These are phyloP conservation scores for Mycena metata DNA, from an alignment of 768 basidiomycete species.

Conservation along the genomic window DNA sequence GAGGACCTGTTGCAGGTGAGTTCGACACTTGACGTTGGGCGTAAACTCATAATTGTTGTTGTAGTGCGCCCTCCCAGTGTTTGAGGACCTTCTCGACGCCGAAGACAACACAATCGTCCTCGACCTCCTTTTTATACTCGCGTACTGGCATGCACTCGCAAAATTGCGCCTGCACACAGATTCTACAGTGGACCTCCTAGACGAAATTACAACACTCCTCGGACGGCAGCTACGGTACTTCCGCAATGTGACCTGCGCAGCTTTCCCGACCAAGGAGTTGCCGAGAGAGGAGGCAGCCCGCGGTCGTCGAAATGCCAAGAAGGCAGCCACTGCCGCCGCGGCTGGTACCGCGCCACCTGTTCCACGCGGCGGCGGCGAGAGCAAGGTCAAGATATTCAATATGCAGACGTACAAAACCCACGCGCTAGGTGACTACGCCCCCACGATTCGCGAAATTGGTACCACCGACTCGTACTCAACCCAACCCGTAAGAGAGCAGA, in stretches of 20 bases:
- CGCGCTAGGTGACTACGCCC: slow-evolving; percentile 46
- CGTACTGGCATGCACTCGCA: slow-evolving; percentile 51
- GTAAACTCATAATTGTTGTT: too few species aligned
- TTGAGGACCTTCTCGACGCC: slow-evolving; percentile 50
- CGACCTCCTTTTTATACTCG: slow-evolving; percentile 45
- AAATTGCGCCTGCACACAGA: slow-evolving; percentile 51
- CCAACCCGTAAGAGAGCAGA: slow-evolving; percentile 42
- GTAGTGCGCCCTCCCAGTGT: slow-evolving; percentile 54
- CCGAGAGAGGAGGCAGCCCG: slow-evolving; percentile 47
- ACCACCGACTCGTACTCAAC: slow-evolving; percentile 51
- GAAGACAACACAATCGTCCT: slow-evolving; percentile 40
- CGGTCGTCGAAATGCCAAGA: slow-evolving; percentile 28
- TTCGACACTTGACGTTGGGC: background rate
- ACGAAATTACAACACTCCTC: slow-evolving; percentile 39
- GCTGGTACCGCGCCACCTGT: slow-evolving; percentile 2
- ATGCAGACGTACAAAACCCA: slow-evolving; percentile 42
- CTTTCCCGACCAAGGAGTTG: slow-evolving; percentile 48
- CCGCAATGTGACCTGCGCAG: slow-evolving; percentile 34
- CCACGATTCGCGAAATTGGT: slow-evolving; percentile 40
- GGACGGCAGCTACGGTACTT: slow-evolving; percentile 45
- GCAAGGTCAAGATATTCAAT: slow-evolving; percentile 35
- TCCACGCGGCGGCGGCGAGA: background rate
- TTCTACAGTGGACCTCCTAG: slow-evolving; percentile 35
- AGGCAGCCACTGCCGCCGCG: slow-evolving; percentile 12
- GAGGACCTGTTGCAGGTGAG: slow-evolving; percentile 55